phyloP scores from a whole-genome alignment of 257 asterid species.

The Nicotiana tomentosiformis region DNA sequence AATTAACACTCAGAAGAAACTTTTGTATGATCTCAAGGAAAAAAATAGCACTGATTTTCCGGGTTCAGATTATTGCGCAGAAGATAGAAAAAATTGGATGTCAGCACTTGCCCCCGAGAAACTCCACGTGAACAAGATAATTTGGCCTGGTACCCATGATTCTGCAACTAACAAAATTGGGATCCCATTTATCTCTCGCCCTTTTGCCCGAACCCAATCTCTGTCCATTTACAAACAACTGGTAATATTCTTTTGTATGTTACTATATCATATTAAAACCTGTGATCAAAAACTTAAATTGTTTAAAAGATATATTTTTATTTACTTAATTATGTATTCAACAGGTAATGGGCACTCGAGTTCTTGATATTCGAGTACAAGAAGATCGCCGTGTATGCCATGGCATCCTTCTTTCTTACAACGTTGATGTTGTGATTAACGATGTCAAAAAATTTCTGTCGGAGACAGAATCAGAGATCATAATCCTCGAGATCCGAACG shows the following conservation, averaged over 20 bases:
- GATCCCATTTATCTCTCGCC: slow-evolving; percentile 59
- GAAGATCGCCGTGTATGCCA: slow-evolving; percentile 74
- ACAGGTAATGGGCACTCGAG: slow-evolving; percentile 46
- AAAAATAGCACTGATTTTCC: slow-evolving; percentile 43
- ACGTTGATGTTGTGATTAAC: slow-evolving; percentile 50
- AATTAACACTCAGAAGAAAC: slow-evolving; percentile 46
- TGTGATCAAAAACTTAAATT: too few species aligned
- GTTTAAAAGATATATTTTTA: neutral
- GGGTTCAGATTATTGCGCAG: slow-evolving; percentile 52
- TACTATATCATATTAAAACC: too few species aligned
- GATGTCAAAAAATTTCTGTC: slow-evolving; percentile 54
- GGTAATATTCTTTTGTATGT: neutral
- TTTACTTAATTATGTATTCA: neutral
- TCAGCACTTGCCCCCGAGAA: slow-evolving; percentile 39
- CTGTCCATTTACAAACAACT: slow-evolving; percentile 73
- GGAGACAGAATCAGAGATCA: slow-evolving; percentile 68
- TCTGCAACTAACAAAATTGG: slow-evolving; percentile 89
- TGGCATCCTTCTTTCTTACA: slow-evolving; percentile 56
- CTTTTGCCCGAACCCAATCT: slow-evolving; percentile 75
- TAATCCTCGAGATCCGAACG: slow-evolving; percentile 72
- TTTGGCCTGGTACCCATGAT: slow-evolving; percentile 97
- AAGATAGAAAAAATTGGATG: slow-evolving; percentile 80
- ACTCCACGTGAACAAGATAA: slow-evolving; percentile 51
- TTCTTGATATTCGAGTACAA: slow-evolving; percentile 72
- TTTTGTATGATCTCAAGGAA: slow-evolving; percentile 37